A percentile compares a stretch with the other conserved stretches of the same genome.
Evolutionary conservation across 148 eudicot species (phyloP).

Genomic region (Hydrangea macrophylla): DNA sequence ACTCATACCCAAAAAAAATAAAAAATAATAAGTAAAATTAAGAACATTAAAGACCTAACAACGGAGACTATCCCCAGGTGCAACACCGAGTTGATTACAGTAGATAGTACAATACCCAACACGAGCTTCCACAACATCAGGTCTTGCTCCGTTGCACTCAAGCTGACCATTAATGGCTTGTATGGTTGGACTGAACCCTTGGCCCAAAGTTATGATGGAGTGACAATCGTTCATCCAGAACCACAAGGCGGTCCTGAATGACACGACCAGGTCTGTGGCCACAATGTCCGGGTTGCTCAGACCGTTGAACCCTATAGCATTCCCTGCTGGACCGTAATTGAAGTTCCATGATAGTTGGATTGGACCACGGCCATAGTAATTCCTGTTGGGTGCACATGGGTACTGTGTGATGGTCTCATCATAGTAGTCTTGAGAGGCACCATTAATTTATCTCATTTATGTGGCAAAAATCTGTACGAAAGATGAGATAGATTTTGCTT

Average conservation of each 20-base stretch:
- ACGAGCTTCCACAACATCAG: conserved; percentile 25
- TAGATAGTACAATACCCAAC: conserved; percentile 34
- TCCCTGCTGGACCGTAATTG: conserved; percentile 41
- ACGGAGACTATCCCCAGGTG: conserved; percentile 40
- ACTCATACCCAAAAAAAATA: too few species aligned
- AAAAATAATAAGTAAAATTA: too few species aligned
- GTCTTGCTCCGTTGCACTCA: conserved; percentile 44
- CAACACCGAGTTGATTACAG: conserved; percentile 51
- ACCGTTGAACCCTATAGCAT: conserved; percentile 25
- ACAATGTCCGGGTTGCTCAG: conserved; percentile 49
- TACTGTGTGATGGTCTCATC: conserved; percentile 25
- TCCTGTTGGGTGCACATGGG: conserved; percentile 27
- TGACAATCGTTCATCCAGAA: conserved; percentile 50
- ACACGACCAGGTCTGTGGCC: conserved; percentile 31
- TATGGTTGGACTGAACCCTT: conserved; percentile 63
- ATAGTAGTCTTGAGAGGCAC: conserved; percentile 43
- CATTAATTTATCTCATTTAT: conserved; percentile 48
- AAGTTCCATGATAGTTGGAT: too few species aligned
- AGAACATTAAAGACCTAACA: too few species aligned
- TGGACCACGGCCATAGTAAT: conserved; percentile 43
- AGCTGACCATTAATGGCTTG: conserved; percentile 41
- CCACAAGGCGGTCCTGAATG: conserved; percentile 66
- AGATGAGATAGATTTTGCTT: too few species aligned
- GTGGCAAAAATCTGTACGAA: conserved; percentile 48
- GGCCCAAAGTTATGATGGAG: conserved; percentile 25